Evolutionary conservation across 495 filamentous ascomycete species (phyloP), one percentile per base, ranked within the genome.

Genomic region (Hypoxylon cercidicola): DNA sequence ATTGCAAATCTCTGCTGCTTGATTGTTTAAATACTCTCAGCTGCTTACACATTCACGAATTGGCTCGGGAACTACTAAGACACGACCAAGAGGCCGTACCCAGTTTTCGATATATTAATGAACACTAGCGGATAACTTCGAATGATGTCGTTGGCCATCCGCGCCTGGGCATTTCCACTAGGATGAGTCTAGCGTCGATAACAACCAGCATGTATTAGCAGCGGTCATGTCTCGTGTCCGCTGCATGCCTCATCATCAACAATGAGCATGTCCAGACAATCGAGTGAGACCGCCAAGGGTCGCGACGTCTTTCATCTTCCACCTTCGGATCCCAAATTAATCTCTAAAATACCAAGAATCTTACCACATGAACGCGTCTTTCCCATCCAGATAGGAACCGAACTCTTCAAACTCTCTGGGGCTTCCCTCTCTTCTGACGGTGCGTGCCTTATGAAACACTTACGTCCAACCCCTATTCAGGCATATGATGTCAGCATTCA

Each of bases 341-440:
- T 79, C 46, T 68, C 73, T 58, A 76, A 80, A 45, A 88, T 88
- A 10, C 86, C 86, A 18, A 79, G 76, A 32, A 84, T 88, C 50
- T 74, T 88, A 20, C 86, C 86, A 0, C 86, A 88, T 68, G 86
- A 88, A 75, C 85, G 83, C 43, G 86, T 97, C 2, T 98, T 97
- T 72, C 88, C 94, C 3, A 94, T 98, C 57, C 94, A 98, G 79
- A 94, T 98, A 60, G 94, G 94, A 34, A 90, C 89, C 8, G 89
- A 96, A 77, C 77, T 97, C 41, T 98, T 97, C 76, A 89, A 91
- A 70, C 83, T 98, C 39, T 97, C 93, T 0, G 94, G 94, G n/a
- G 94, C 94, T 15, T 96, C 92, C 46, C 86, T 98, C 62, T 93
- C 92, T 44, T 97, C 93, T 49, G 94, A 98, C 87, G 93, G 94